phyloP scores from a whole-genome alignment of 495 filamentous ascomycete species.

The Daldinia caldariorum region DNA sequence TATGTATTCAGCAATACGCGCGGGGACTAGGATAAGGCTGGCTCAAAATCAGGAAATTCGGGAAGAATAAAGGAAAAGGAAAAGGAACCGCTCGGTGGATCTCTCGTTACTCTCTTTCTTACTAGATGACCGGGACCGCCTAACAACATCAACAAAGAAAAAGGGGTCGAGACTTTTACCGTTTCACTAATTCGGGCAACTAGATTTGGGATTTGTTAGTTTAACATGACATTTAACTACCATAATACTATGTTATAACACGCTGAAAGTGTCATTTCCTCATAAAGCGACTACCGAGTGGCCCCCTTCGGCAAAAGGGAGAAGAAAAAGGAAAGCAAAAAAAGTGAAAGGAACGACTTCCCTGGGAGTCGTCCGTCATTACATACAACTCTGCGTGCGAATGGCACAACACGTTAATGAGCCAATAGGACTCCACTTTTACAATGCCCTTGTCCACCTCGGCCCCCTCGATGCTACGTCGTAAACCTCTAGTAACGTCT shows the following conservation, averaged over 20 bases:
- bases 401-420: conserved; percentile 1
- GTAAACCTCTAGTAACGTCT: neutral
- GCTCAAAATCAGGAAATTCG: conserved; percentile 29
- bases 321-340: neutral
- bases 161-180: neutral
- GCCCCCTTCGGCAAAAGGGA: neutral
- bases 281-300: neutral
- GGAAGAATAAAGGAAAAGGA: conserved; percentile 17
- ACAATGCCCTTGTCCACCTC: neutral
- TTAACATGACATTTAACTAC: neutral
- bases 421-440: neutral
- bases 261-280: conserved; percentile 10
- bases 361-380: conserved; percentile 1
- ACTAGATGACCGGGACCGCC: conserved; percentile 1
- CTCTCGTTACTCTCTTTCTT: conserved; percentile 2
- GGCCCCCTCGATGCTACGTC: neutral
- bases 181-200: conserved; percentile 20
- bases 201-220: conserved; percentile 15
- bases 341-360: neutral
- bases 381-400: neutral
- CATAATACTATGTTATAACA: no score
- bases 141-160: neutral
- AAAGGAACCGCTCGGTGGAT: conserved; percentile 10
- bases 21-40: conserved; percentile 24
- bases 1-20: conserved; percentile 17